Conservation (phyloP, 257 asterid genomes). For the Scutellaria galericulata region DNA sequence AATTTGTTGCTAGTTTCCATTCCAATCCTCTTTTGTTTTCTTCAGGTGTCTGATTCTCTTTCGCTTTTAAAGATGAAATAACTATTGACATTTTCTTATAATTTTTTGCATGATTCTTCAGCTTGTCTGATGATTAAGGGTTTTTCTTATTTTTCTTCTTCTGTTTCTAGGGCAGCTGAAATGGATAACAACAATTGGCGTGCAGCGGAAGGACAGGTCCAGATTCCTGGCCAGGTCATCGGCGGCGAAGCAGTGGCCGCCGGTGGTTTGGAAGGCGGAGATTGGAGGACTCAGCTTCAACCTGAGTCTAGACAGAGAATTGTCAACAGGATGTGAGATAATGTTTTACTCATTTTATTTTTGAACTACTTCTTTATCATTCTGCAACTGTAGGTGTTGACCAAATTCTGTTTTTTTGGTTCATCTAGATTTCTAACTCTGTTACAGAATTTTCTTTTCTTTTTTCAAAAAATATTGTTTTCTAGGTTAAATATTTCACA, state of each 20-base stretch:
- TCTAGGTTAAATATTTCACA: background rate
- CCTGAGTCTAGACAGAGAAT: slow-evolving; percentile 70
- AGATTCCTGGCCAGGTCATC: slow-evolving; percentile 57
- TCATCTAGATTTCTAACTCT: slow-evolving; percentile 16
- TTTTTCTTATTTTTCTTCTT: background rate
- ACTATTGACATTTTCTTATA: slow-evolving; percentile 6
- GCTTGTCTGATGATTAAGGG: no score
- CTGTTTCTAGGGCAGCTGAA: slow-evolving; percentile 1
- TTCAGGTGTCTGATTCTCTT: slow-evolving; percentile 1
- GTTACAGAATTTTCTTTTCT: background rate
- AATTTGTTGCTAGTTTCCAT: background rate
- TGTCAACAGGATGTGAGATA: slow-evolving; percentile 51
- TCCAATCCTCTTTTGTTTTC: slow-evolving; percentile 1
- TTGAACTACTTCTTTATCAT: background rate
- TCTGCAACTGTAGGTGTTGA: slow-evolving; percentile 20
- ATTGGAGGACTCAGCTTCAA: slow-evolving; percentile 79
- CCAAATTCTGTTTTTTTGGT: background rate
- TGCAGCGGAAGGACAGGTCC: slow-evolving; percentile 58
- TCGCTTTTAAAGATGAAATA: background rate
- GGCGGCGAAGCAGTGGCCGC: slow-evolving; percentile 51
- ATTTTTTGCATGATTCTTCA: background rate
- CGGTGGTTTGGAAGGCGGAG: slow-evolving; percentile 61
- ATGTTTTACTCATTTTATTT: background rate
- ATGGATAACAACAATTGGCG: slow-evolving; percentile 76
- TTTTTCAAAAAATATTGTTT: no score